These are phyloP conservation scores for Pythium pyrilobum DNA, from an alignment of 352 stramenopile species.

Conservation along the genomic window DNA sequence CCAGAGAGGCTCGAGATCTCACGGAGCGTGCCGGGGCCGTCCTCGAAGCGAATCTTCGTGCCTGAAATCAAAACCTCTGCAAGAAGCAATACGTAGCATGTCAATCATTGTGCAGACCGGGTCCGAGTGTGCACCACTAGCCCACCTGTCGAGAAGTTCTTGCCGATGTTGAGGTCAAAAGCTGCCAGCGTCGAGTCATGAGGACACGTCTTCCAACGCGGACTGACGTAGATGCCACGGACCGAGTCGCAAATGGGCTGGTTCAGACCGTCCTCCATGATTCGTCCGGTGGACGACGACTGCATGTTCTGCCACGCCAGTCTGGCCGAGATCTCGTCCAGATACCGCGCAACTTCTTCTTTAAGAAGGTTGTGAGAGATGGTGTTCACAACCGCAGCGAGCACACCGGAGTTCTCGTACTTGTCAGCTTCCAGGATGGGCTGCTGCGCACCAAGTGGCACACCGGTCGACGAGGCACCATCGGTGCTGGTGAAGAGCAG, in stretches of 20 bases:
- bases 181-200: slow-evolving; percentile 72
- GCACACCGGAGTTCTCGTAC: slow-evolving; percentile 33
- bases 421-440: slow-evolving; percentile 27
- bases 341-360: slow-evolving; percentile 59
- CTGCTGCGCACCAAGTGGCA: slow-evolving; percentile 8
- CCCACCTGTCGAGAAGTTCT: slow-evolving; percentile 71
- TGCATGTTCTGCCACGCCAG: slow-evolving; percentile 60
- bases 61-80: slow-evolving; percentile 72
- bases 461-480: slow-evolving; percentile 19
- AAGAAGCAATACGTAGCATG: background rate
- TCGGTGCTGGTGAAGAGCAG: slow-evolving; percentile 45
- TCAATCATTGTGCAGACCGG: background rate
- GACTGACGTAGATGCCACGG: slow-evolving; percentile 65
- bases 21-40: slow-evolving; percentile 44
- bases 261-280: slow-evolving; percentile 71
- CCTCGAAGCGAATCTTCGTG: slow-evolving; percentile 71
- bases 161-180: slow-evolving; percentile 79
- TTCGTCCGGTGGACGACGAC: slow-evolving; percentile 44
- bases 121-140: background rate
- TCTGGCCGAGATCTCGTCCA: slow-evolving; percentile 62
- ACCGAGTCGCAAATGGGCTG: slow-evolving; percentile 84
- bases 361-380: slow-evolving; percentile 79
- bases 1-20: slow-evolving; percentile 58
- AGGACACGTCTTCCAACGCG: slow-evolving; percentile 77
- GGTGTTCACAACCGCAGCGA: slow-evolving; percentile 56